These are phyloP conservation scores for Mycena albidolilacea DNA, from an alignment of 768 basidiomycete genomes.

Conservation along the genomic window DNA sequence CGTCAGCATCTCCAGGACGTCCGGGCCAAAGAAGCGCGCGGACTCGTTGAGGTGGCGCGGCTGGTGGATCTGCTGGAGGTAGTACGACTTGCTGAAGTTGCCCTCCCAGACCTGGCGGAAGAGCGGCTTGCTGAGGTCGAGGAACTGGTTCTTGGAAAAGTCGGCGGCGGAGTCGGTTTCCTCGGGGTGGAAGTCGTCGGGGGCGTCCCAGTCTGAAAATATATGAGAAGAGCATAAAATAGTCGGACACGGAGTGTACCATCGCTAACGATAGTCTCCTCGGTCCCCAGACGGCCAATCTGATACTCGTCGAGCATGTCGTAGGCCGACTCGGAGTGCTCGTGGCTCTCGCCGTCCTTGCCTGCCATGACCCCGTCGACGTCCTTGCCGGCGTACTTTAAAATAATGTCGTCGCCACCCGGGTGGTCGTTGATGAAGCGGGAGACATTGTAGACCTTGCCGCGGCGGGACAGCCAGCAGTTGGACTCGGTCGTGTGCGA, in stretches of 20 bases:
- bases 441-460: conserved; percentile 94
- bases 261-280: conserved; percentile 82
- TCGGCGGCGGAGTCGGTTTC: conserved; percentile 87
- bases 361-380: conserved; percentile 79
- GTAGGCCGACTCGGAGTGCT: conserved; percentile 93
- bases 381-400: conserved; percentile 88
- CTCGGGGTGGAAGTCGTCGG: conserved; percentile 93
- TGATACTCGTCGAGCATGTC: conserved; percentile 92
- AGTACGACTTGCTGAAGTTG: conserved; percentile 95
- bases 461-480: conserved; percentile 87
- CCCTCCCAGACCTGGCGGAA: conserved; percentile 89
- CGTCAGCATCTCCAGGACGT: conserved; percentile 87
- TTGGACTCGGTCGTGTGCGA: conserved; percentile 70
- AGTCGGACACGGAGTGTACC: conserved; percentile 62
- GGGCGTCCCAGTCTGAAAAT: conserved; percentile 85
- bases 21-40: conserved; percentile 89
- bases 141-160: conserved; percentile 90
- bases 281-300: conserved; percentile 86
- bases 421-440: conserved; percentile 90
- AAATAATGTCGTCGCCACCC: conserved; percentile 93
- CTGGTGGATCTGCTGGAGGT: conserved; percentile 96
- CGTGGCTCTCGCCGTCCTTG: conserved; percentile 82
- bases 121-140: conserved; percentile 90
- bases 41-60: conserved; percentile 89
- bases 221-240: conserved; percentile 14